Evolutionary conservation across 2,329 filamentous ascomycete species (phyloP).

Genomic region (Zymoseptoria passerinii): DNA sequence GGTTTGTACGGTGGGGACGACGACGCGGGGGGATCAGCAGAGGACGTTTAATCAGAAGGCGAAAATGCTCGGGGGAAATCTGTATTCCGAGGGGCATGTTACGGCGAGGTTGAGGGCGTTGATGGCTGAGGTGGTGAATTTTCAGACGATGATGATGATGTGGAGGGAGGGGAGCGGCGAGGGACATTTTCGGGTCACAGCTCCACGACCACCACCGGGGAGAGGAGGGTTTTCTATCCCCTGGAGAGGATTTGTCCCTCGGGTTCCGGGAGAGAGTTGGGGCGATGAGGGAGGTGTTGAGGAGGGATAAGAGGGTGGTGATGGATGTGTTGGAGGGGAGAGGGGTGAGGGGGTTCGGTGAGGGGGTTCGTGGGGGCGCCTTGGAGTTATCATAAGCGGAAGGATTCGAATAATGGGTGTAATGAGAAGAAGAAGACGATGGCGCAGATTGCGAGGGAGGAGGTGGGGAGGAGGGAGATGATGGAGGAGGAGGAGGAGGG

Average conservation of each 20-base stretch:
- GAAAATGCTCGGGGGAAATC: conserved; percentile 4
- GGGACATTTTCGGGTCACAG: no score
- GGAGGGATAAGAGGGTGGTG: conserved; percentile 5
- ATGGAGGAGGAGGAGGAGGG: background rate
- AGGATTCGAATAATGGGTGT: conserved; percentile 14
- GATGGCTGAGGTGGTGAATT: conserved; percentile 11
- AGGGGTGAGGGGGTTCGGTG: conserved; percentile 16
- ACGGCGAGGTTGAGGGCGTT: conserved; percentile 15
- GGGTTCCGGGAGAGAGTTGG: background rate
- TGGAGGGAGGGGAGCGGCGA: no score
- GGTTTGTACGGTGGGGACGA: no score
- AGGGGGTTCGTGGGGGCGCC: conserved; percentile 14
- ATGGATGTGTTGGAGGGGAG: conserved; percentile 19
- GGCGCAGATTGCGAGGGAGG: conserved; percentile 14
- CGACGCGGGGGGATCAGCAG: no score
- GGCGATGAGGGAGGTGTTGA: background rate
- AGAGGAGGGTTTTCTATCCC: conserved; percentile 5
- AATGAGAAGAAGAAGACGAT: conserved; percentile 17
- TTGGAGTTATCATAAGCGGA: conserved; percentile 10
- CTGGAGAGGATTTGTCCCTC: background rate
- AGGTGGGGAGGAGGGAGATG: background rate
- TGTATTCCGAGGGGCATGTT: conserved; percentile 6
- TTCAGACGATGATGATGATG: conserved; percentile 1
- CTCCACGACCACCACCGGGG: background rate
- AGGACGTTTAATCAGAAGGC: conserved; percentile 15